Base-by-base conservation (phyloP, 2,329 filamentous ascomycete species). In the Penicillium sp. region DNA sequence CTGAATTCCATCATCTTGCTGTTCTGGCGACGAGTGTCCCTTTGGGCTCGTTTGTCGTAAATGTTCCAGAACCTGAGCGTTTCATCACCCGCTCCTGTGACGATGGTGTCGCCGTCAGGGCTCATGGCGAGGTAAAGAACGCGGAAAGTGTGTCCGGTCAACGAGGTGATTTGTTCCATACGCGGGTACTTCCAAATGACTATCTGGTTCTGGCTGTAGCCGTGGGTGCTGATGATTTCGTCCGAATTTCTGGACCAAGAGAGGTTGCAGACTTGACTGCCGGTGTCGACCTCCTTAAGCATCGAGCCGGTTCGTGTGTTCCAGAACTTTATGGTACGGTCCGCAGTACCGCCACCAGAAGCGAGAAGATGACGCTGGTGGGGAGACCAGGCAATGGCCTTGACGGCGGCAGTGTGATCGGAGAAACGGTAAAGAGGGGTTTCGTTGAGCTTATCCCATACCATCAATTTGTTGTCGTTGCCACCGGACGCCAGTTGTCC, bases 181-280 rank as follows among this genome's bases (percentile, higher is more conserved):
- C 87, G 91, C 1, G 93, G 93, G 66, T 99, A 99, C 66, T 99
- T 99, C 93, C 93, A 99, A 47, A 99, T 89, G 31, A 97, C 92
- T 62, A 99, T 96, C 70, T 97, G 93, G 68, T 99, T 96, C 67
- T 99, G 93, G 60, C 87, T 92, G 74, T 96, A 99, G 6, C 93
- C 93, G 66, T 99, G 93, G 1, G 93, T 99, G 42, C 87, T 92
- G 46, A 99, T 92, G 50, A 99, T 90, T 71, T 99, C 93, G 67
- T 96, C 95, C 7, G 89, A 95, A 70, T 96, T 95, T 66, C 95
- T 95, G 14, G 87, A 93, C 91, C 95, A 99, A 3, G 91, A 88
- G 36, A 99, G 78, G 65, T 99, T 99, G 74, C 93, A 99, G n/a
- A 99, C 93, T 70, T 99, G 93, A 63, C 89, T 95, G 41, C 93